These are phyloP conservation scores for Arabis hirsuta DNA, from an alignment of 345 rosid genomes.

Conservation along the genomic window DNA sequence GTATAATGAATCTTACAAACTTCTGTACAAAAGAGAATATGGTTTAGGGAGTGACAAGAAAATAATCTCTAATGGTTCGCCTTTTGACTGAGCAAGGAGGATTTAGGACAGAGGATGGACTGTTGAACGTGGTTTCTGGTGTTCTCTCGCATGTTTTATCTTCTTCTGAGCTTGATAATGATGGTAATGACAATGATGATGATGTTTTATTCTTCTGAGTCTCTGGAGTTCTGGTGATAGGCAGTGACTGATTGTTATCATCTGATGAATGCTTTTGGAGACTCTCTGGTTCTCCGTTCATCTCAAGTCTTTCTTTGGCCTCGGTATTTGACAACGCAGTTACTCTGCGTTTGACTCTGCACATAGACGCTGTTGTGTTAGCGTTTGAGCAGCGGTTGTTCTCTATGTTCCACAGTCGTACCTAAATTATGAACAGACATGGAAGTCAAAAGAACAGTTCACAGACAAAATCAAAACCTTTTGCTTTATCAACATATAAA, in stretches of 20 bases:
- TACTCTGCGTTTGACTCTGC: conserved; percentile 72
- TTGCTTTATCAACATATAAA: not conserved
- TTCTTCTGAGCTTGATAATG: conserved; percentile 34
- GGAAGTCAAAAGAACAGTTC: not conserved
- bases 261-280: conserved; percentile 44
- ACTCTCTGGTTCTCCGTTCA: conserved; percentile 42
- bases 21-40: conserved; percentile 22
- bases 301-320: conserved; percentile 50
- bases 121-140: conserved; percentile 57
- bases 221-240: conserved; percentile 59
- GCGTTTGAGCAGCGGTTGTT: conserved; percentile 49
- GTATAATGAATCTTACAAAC: conserved; percentile 19
- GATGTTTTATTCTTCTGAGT: conserved; percentile 47
- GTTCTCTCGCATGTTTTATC: conserved; percentile 52
- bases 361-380: conserved; percentile 21
- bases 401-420: conserved; percentile 76
- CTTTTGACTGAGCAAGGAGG: conserved; percentile 89
- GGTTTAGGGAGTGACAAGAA: conserved; percentile 51
- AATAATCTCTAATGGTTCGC: conserved; percentile 87
- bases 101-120: conserved; percentile 86
- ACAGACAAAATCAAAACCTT: not conserved
- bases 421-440: conserved; percentile 45
- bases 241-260: conserved; percentile 34
- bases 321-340: conserved; percentile 58
- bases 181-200: conserved; percentile 6